Evolutionary conservation across 2,329 filamentous ascomycete species (phyloP).

Genomic region (Colletotrichum sp.): DNA sequence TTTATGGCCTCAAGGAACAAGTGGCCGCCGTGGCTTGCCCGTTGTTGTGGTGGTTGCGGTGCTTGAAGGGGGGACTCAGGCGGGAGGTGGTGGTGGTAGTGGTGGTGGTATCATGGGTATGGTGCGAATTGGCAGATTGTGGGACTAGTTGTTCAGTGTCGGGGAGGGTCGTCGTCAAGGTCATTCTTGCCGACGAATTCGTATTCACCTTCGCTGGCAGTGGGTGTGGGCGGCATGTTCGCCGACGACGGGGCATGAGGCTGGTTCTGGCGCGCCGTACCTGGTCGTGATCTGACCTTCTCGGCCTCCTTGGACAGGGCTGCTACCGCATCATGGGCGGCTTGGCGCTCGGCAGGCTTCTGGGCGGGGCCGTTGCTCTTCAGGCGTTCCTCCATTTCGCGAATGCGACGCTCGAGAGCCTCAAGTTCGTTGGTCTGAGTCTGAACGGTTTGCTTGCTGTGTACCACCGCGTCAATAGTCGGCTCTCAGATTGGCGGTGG

Average conservation of each 20-base stretch:
- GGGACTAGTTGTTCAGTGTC: conserved; percentile 1
- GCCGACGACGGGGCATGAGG: conserved; percentile 58
- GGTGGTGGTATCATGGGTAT: conserved; percentile 5
- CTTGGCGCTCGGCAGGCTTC: conserved; percentile 20
- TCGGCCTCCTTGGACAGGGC: conserved; percentile 29
- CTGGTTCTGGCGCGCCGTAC: conserved; percentile 55
- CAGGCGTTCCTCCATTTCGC: conserved; percentile 83
- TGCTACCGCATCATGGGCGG: conserved; percentile 29
- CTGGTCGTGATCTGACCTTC: conserved; percentile 56
- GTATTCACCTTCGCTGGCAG: conserved; percentile 68
- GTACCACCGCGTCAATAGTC: background rate
- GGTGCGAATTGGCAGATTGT: background rate
- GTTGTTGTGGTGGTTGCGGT: background rate
- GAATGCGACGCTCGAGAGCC: conserved; percentile 81
- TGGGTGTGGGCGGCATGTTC: conserved; percentile 65
- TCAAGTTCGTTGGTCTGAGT: conserved; percentile 81
- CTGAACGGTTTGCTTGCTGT: conserved; percentile 80
- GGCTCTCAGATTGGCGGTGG: background rate
- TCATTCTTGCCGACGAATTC: conserved; percentile 26
- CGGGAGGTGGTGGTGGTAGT: background rate
- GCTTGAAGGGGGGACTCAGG: background rate
- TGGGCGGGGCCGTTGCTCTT: conserved; percentile 36
- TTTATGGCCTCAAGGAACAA: background rate
- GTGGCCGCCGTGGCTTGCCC: background rate
- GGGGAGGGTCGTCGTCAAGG: conserved; percentile 24